Evolutionary conservation across 2,329 filamentous ascomycete genomes (phyloP), one percentile per base, ranked within the genome.

Genomic region (Hypomyces perniciosus): DNA sequence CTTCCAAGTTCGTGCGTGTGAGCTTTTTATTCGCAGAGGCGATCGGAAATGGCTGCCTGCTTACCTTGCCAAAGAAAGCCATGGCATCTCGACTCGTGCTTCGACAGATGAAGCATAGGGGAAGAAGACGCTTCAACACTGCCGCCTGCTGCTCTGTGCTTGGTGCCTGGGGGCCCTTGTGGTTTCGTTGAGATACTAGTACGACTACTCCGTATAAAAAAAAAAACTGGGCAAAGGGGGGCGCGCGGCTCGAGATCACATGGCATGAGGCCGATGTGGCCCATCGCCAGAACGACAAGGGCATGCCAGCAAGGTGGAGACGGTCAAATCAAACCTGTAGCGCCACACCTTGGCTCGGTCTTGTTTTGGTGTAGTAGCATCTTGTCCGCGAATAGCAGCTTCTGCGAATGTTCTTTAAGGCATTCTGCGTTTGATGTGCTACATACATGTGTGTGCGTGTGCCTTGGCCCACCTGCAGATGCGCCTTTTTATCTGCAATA

Each of bases 171-270:
- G 20, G 20, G 20, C 20, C 20, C 20, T 20, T 20, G 20, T 20
- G 20, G 2, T 20, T 20, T 20, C 20, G 20, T 20, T 20, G 20
- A 20, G 20, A 20, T 20, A 20, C 20, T 20, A 20, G 20, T 20
- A 20, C 20, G 20, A 20, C 20, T 20, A 20, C 20, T 20, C 20
- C 20, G 20, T 3, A 20, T 20, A 20, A 20, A 20, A 2, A 20
- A 20, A 20, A 20, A 20, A 20, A 20, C 20, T 20, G 20, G 20
- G 20, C 20, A 20, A 3, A 20, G 3, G 20, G 20, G 20, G 20
- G 20, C 33, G 41, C 34, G 48, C 41, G 41, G 39, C 50, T 52
- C 39, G 33, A 48, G 50, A 48, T 52, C 50, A 52, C 50, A 52
- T 47, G 50, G 44, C 34, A 42, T 45, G 44, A 38, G 29, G 39